Evolutionary conservation across 208 protist species (phyloP).

Genomic region (Giardia duodenalis): DNA sequence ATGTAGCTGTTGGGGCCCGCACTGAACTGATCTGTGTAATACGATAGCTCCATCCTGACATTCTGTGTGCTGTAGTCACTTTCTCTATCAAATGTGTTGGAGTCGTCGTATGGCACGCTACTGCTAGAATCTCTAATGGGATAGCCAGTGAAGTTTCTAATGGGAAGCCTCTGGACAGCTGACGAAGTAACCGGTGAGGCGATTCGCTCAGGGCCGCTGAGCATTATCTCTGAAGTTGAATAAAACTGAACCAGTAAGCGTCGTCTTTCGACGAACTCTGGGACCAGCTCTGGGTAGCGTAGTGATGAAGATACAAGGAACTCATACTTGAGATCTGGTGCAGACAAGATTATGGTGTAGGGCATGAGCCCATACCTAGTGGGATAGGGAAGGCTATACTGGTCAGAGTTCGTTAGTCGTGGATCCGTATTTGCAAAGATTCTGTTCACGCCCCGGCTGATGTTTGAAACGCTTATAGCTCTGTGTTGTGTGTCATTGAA

Average conservation of each 20-base stretch:
- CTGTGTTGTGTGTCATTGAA: not conserved
- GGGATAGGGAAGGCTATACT: not conserved
- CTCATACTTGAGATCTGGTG: not conserved
- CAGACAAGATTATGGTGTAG: not conserved
- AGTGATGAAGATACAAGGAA: not conserved
- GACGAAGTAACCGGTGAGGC: not conserved
- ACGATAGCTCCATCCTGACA: not conserved
- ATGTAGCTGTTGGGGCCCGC: not conserved
- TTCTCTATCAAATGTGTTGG: not conserved
- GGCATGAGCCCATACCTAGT: not conserved
- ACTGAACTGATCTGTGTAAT: not conserved
- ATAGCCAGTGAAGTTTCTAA: not conserved
- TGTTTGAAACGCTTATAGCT: not conserved
- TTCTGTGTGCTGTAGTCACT: too few relatives aligned
- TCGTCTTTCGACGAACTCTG: not conserved
- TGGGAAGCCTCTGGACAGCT: not conserved
- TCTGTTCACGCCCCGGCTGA: not conserved
- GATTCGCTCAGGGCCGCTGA: not conserved
- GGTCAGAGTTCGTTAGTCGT: not conserved
- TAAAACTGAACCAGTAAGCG: not conserved
- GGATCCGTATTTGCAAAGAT: not conserved
- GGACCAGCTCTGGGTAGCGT: not conserved
- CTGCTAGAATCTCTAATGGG: not conserved
- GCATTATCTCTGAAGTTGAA: not conserved
- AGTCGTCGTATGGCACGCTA: not conserved